A percentile compares a stretch with the other conserved stretches of the same genome.
phyloP scores from a whole-genome alignment of 345 rosid species.

The Populus euphratica region DNA sequence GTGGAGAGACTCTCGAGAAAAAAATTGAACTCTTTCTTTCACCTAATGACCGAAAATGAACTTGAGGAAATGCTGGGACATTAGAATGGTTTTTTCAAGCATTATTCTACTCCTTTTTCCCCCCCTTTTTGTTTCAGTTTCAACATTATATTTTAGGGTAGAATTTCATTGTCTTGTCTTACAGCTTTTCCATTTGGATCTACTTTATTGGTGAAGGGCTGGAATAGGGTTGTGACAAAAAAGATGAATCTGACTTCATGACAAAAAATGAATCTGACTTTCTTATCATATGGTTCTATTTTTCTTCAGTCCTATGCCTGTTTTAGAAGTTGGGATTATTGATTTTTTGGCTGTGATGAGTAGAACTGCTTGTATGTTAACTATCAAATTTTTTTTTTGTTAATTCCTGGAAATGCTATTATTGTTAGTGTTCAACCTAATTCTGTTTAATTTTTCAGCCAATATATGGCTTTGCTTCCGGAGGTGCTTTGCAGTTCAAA shows the following conservation, averaged over 20 bases:
- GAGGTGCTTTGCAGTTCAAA: conserved; percentile 76
- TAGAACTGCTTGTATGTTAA: neutral
- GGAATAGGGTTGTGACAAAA: neutral
- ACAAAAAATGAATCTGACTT: too few species aligned
- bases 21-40: neutral
- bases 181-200: neutral
- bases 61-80: neutral
- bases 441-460: conserved; percentile 50
- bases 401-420: too few species aligned
- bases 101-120: neutral
- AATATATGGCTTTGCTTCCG: conserved; percentile 73
- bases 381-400: neutral
- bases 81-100: neutral
- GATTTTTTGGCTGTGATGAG: neutral
- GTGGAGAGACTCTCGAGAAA: neutral
- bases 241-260: too few species aligned
- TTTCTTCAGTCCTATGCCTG: neutral
- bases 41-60: neutral
- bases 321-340: neutral
- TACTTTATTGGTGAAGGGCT: neutral
- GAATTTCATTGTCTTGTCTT: neutral
- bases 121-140: neutral
- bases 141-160: neutral
- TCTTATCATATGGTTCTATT: conserved; percentile 5
- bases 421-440: conserved; percentile 5